Evolutionary conservation across 192 early-diverging fungal species (phyloP).

Genomic region (Coemansia sp.): DNA sequence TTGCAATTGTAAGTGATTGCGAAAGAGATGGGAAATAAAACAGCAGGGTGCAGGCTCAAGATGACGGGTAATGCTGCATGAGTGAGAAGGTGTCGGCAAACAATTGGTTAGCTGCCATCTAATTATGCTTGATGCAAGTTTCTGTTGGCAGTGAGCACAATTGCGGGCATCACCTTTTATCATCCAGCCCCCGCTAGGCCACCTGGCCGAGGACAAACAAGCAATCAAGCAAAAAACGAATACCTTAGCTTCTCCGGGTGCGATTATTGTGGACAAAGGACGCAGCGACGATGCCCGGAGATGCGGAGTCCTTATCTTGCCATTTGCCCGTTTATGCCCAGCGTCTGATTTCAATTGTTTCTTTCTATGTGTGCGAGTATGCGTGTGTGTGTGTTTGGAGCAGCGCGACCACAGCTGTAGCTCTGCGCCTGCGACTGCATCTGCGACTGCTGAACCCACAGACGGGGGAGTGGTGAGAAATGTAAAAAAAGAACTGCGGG

Average conservation of each 20-base stretch:
- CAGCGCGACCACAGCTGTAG: neutral
- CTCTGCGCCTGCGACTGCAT: neutral
- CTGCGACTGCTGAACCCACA: neutral
- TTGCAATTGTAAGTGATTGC: neutral
- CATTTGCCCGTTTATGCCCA: neutral
- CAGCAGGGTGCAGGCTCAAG: neutral
- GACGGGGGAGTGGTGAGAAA: neutral
- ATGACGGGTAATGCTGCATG: slow-evolving; percentile 14
- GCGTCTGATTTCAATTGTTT: slow-evolving; percentile 1
- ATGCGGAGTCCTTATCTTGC: neutral
- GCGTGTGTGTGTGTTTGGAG: slow-evolving; percentile 4
- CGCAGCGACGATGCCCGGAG: neutral
- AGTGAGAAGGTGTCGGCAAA: slow-evolving; percentile 4
- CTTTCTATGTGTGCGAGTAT: neutral
- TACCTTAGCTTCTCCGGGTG: neutral
- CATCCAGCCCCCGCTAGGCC: neutral
- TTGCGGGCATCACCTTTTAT: neutral
- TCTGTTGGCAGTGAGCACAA: neutral
- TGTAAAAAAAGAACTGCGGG: neutral
- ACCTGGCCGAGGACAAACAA: neutral
- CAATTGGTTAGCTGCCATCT: slow-evolving; percentile 9
- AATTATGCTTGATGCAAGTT: neutral
- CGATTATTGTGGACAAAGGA: slow-evolving; percentile 4
- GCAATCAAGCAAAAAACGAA: neutral
- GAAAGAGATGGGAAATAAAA: too few species aligned